Percentiles rank a stretch among this genome's conserved stretches.
Conservation (phyloP, 805 yeast genomes). For the Tetrapisispora taiwanensis region DNA sequence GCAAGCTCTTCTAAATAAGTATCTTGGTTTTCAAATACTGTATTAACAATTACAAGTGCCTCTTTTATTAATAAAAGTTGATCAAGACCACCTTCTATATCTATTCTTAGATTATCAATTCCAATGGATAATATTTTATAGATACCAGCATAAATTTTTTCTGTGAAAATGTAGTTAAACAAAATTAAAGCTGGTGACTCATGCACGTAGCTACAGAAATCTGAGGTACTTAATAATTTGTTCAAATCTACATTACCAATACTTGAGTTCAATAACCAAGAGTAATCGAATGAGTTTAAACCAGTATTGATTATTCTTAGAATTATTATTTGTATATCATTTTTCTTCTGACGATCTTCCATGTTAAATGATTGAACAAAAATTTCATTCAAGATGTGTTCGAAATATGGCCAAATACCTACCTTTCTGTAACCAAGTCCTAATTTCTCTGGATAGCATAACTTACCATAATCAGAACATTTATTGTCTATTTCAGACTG, state of each 20-base stretch:
- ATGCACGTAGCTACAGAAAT: conserved; percentile 42
- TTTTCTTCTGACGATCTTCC: conserved; percentile 25
- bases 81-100: conserved; percentile 19
- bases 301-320: conserved; percentile 42
- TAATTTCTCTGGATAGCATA: conserved; percentile 52
- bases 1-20: conserved; percentile 40
- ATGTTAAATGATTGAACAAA: conserved; percentile 41
- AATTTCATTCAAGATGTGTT: conserved; percentile 57
- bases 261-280: conserved; percentile 41
- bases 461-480: conserved; percentile 31
- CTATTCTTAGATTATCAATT: conserved; percentile 37
- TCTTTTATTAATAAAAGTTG: conserved; percentile 28
- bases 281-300: conserved; percentile 42
- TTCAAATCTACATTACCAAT: conserved; percentile 45
- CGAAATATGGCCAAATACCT: conserved; percentile 76
- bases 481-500: conserved; percentile 23
- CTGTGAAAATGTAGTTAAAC: conserved; percentile 52
- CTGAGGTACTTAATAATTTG: conserved; percentile 34
- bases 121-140: conserved; percentile 52
- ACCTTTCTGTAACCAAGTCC: conserved; percentile 51
- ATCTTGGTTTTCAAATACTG: conserved; percentile 44
- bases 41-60: conserved; percentile 38
- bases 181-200: conserved; percentile 63
- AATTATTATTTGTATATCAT: conserved; percentile 43
- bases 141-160: conserved; percentile 44